Evolutionary conservation across 139 green algal species (phyloP).

Genomic region (Volvox reticuliferus): DNA sequence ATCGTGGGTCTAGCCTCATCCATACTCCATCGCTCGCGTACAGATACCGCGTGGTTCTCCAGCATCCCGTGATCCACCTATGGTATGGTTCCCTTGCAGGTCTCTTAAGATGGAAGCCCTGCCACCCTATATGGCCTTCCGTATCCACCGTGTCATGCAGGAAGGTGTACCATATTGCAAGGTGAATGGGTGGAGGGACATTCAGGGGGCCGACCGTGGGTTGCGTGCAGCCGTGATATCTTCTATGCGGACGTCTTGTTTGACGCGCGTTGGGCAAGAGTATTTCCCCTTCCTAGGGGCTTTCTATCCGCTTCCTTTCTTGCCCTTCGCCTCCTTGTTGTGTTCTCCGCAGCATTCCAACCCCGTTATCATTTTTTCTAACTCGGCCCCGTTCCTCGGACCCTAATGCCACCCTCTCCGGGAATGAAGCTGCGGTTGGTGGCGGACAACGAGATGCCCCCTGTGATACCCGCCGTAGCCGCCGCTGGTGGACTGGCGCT

Average conservation of each 20-base stretch:
- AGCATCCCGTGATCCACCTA: not conserved
- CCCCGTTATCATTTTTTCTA: not conserved
- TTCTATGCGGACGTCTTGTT: no score
- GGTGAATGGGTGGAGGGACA: not conserved
- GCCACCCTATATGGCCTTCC: conserved; percentile 7
- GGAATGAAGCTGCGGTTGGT: conserved; percentile 14
- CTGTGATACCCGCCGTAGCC: not conserved
- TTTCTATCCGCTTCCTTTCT: not conserved
- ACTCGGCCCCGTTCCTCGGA: not conserved
- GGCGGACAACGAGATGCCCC: conserved; percentile 31
- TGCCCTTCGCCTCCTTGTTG: not conserved
- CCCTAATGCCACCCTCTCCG: not conserved
- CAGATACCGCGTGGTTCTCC: not conserved
- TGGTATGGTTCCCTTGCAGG: not conserved
- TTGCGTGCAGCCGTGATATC: no score
- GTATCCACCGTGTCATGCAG: conserved; percentile 18
- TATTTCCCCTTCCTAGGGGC: not conserved
- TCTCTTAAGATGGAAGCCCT: conserved; percentile 46
- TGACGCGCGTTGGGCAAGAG: not conserved
- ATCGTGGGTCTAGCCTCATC: not conserved
- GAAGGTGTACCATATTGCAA: conserved; percentile 42
- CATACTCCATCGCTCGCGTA: not conserved
- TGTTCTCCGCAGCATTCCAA: not conserved
- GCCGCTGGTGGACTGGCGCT: not conserved
- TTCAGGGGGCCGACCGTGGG: not conserved